Conservation (phyloP, 2,329 filamentous ascomycete species). For the Talaromyces sp. region DNA sequence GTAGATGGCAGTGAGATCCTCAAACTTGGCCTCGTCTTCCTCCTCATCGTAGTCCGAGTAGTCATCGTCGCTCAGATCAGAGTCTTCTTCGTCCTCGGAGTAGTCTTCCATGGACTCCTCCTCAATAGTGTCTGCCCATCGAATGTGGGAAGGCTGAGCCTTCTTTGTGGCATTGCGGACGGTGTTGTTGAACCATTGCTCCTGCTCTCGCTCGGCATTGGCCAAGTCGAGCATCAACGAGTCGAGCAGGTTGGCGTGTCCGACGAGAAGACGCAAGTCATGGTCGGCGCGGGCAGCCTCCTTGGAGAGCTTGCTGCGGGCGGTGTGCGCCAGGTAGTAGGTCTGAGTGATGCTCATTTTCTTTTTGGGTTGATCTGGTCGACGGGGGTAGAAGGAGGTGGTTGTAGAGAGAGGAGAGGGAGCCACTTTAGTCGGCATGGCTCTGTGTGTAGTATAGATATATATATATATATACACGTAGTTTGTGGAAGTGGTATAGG, state of each 20-base stretch:
- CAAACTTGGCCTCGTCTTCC: slow-evolving; percentile 19
- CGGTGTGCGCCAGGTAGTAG: slow-evolving; percentile 96
- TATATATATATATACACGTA: neutral
- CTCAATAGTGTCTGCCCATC: slow-evolving; percentile 78
- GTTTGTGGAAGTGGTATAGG: neutral
- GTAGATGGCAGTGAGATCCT: slow-evolving; percentile 18
- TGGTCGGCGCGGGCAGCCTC: slow-evolving; percentile 90
- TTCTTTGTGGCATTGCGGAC: slow-evolving; percentile 69
- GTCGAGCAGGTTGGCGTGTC: slow-evolving; percentile 97
- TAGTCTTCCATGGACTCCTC: slow-evolving; percentile 71
- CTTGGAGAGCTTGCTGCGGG: slow-evolving; percentile 87
- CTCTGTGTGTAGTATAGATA: too few species aligned
- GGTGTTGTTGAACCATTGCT: slow-evolving; percentile 96
- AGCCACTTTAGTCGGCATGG: slow-evolving; percentile 8
- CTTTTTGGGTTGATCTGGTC: slow-evolving; percentile 42
- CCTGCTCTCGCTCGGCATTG: slow-evolving; percentile 91
- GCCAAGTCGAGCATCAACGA: slow-evolving; percentile 86
- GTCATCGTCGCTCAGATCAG: slow-evolving; percentile 51
- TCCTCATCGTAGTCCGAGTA: slow-evolving; percentile 47
- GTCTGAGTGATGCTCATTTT: slow-evolving; percentile 98
- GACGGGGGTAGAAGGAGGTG: neutral
- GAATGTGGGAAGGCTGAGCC: slow-evolving; percentile 64
- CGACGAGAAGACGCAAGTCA: slow-evolving; percentile 90
- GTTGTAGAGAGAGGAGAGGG: neutral
- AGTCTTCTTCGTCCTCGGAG: slow-evolving; percentile 60